Evolutionary conservation across 305 asterid species (phyloP).

Genomic region (Fraxinus velutina): DNA sequence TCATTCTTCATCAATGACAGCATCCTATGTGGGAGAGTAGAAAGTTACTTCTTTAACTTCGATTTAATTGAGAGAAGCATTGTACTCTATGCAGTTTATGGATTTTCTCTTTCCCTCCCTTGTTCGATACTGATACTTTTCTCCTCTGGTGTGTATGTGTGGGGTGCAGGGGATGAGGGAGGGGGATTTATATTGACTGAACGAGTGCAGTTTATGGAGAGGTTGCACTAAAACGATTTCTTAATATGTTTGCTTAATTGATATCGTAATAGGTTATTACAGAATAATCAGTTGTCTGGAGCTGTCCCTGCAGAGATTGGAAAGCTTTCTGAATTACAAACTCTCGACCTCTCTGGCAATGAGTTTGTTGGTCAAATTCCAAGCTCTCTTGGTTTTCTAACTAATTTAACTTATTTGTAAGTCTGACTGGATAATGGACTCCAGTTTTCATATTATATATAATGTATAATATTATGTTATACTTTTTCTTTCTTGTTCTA

Average conservation of each 20-base stretch:
- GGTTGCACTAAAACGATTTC: neutral
- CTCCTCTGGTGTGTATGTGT: neutral
- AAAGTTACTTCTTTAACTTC: neutral
- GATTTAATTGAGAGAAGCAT: neutral
- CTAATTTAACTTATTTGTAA: slow-evolving; percentile 65
- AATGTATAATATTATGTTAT: neutral
- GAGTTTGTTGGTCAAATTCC: slow-evolving; percentile 77
- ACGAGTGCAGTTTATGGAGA: neutral
- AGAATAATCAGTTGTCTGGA: slow-evolving; percentile 69
- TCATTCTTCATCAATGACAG: neutral
- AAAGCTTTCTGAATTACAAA: slow-evolving; percentile 62
- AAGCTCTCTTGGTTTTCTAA: slow-evolving; percentile 54
- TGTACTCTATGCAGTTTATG: neutral
- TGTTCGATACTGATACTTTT: neutral
- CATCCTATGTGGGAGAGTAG: neutral
- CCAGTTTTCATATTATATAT: neutral
- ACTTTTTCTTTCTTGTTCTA: neutral
- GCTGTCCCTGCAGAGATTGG: slow-evolving; percentile 67
- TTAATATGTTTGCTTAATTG: neutral
- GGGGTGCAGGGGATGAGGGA: neutral
- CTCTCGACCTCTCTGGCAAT: slow-evolving; percentile 79
- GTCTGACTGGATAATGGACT: slow-evolving; percentile 13
- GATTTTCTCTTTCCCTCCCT: neutral
- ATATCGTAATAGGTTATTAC: slow-evolving; percentile 56
- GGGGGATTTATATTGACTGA: neutral